These are phyloP conservation scores for Penicillium sp. DNA, from an alignment of 2,329 filamentous ascomycete genomes.

Conservation along the genomic window DNA sequence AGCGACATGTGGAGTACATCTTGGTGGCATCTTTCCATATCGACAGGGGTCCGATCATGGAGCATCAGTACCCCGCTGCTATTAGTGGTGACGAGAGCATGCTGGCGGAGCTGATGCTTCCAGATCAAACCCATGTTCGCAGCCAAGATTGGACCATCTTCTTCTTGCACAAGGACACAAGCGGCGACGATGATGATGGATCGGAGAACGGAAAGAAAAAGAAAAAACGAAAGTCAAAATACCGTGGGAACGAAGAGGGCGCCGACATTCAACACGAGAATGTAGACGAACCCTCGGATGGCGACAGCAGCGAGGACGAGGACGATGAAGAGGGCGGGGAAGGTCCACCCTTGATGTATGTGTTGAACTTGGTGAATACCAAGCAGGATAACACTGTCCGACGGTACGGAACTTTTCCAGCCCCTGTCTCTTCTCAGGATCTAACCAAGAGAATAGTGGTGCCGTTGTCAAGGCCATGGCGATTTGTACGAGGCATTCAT, in stretches of 20 bases:
- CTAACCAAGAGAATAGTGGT: slow-evolving; percentile 61
- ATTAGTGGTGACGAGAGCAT: slow-evolving; percentile 98
- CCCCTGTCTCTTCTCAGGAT: neutral
- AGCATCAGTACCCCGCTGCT: slow-evolving; percentile 92
- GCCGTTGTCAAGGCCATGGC: slow-evolving; percentile 98
- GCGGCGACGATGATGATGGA: slow-evolving; percentile 77
- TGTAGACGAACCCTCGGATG: slow-evolving; percentile 48
- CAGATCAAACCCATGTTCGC: slow-evolving; percentile 91
- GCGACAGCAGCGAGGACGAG: slow-evolving; percentile 60
- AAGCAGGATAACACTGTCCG: slow-evolving; percentile 94
- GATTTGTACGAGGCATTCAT: slow-evolving; percentile 95
- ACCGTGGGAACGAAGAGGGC: slow-evolving; percentile 49
- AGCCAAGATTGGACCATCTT: slow-evolving; percentile 99
- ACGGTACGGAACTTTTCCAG: slow-evolving; percentile 49
- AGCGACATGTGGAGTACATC: slow-evolving; percentile 99
- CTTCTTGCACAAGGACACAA: slow-evolving; percentile 95
- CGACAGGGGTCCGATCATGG: slow-evolving; percentile 94
- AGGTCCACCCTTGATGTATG: slow-evolving; percentile 92
- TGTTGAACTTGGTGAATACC: slow-evolving; percentile 95
- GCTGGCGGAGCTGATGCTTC: slow-evolving; percentile 97
- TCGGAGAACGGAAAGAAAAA: slow-evolving; percentile 51
- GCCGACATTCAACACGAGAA: slow-evolving; percentile 55
- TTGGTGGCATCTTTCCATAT: slow-evolving; percentile 97
- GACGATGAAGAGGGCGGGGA: slow-evolving; percentile 71
- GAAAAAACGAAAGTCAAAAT: slow-evolving; percentile 51